These are phyloP conservation scores for Erysimum cheiranthoides DNA, from an alignment of 345 rosid species.

Conservation along the genomic window DNA sequence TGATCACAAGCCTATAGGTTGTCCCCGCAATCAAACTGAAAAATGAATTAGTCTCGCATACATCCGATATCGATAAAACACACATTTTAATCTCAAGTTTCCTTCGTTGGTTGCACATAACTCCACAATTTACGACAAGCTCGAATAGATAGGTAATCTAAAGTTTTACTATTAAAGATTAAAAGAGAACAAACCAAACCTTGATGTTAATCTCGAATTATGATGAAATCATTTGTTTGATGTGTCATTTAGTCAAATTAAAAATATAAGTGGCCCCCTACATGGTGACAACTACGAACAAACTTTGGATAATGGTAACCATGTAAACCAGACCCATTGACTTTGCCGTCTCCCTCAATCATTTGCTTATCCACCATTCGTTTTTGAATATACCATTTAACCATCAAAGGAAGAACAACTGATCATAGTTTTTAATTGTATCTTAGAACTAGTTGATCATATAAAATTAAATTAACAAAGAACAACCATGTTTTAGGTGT, in stretches of 20 bases:
- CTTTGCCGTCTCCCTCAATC: slow-evolving; percentile 33
- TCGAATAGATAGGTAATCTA: neutral
- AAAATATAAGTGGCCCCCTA: slow-evolving; percentile 18
- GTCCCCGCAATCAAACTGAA: too few relatives aligned
- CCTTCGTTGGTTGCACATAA: neutral
- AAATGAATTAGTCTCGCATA: neutral
- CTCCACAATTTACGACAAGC: neutral
- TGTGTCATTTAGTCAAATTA: slow-evolving; percentile 12
- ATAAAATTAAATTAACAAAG: slow-evolving; percentile 1
- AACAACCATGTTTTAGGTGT: slow-evolving; percentile 12
- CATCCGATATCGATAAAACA: neutral
- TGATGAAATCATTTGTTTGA: neutral
- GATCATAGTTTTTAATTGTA: neutral
- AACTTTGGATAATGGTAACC: slow-evolving; percentile 25
- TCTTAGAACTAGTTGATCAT: slow-evolving; percentile 3
- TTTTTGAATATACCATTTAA: neutral
- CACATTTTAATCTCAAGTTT: neutral
- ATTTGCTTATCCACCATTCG: slow-evolving; percentile 6
- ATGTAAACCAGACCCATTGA: slow-evolving; percentile 34
- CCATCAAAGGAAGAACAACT: neutral
- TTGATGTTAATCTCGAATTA: neutral
- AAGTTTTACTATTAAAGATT: neutral
- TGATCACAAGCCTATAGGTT: too few relatives aligned
- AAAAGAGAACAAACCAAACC: neutral
- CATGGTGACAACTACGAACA: slow-evolving; percentile 37